phyloP scores from a whole-genome alignment of 257 asterid species.

The Oldenlandia corymbosa region DNA sequence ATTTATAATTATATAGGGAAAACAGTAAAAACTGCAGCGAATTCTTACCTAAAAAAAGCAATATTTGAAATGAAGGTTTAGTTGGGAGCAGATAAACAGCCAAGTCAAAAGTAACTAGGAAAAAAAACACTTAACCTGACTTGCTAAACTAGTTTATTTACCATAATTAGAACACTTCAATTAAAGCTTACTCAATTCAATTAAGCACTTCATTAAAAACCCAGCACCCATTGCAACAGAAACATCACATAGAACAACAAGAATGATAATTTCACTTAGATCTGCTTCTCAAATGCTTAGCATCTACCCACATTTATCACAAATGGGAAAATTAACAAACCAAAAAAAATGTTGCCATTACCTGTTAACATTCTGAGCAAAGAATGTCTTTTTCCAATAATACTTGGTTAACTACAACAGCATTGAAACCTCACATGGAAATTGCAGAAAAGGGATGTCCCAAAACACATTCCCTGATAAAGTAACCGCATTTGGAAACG shows the following conservation, averaged over 20 bases:
- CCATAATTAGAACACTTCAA: not conserved
- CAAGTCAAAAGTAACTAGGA: not conserved
- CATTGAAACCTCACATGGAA: slow-evolving; percentile 24
- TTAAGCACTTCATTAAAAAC: not conserved
- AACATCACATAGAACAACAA: not conserved
- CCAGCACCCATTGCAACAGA: not conserved
- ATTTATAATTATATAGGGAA: not conserved
- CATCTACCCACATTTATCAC: not conserved
- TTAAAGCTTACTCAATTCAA: not conserved
- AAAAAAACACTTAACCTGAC: slow-evolving; percentile 2
- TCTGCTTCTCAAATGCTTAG: slow-evolving; percentile 9
- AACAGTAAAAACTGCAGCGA: not conserved
- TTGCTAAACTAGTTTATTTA: not conserved
- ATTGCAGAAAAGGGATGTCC: slow-evolving; percentile 26
- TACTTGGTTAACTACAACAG: slow-evolving; percentile 24
- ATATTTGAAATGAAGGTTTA: not conserved
- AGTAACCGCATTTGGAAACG: slow-evolving; percentile 12
- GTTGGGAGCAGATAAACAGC: slow-evolving; percentile 15
- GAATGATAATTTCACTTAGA: slow-evolving; percentile 3
- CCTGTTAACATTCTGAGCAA: slow-evolving; percentile 36
- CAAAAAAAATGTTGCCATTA: slow-evolving; percentile 13
- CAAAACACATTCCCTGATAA: slow-evolving; percentile 1
- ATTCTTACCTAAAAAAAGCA: slow-evolving; percentile 1
- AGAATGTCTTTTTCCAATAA: slow-evolving; percentile 25
- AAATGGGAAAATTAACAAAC: not conserved